phyloP scores from a whole-genome alignment of 306 rosid species.

The Begonia fuchsioides region DNA sequence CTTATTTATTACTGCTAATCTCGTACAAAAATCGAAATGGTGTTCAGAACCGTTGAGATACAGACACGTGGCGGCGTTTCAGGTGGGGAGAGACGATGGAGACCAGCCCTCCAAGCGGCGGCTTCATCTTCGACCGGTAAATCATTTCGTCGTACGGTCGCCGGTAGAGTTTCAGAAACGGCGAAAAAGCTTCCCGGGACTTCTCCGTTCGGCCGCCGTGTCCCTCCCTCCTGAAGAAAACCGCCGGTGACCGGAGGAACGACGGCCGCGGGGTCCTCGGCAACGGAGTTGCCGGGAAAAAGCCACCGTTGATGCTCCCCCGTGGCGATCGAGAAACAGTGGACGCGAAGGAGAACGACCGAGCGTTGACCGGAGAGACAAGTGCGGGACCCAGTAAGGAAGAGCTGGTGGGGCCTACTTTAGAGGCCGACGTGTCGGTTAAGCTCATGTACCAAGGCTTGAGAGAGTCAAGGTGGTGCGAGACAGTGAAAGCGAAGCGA shows the following conservation, averaged over 20 bases:
- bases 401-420: conserved; percentile 61
- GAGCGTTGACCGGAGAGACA: conserved; percentile 76
- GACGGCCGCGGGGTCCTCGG: conserved; percentile 55
- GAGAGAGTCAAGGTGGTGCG: conserved; percentile 71
- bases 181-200: conserved; percentile 51
- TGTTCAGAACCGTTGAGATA: conserved; percentile 74
- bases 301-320: conserved; percentile 23
- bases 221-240: conserved; percentile 52
- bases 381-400: conserved; percentile 48
- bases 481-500: conserved; percentile 85
- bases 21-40: neutral
- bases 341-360: conserved; percentile 87
- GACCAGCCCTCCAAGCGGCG: conserved; percentile 90
- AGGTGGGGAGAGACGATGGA: conserved; percentile 79
- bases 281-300: conserved; percentile 70
- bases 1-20: conserved; percentile 17
- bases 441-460: conserved; percentile 93
- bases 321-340: conserved; percentile 59
- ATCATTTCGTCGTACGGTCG: conserved; percentile 87
- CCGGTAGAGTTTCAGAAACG: conserved; percentile 59
- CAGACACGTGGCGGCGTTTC: conserved; percentile 72
- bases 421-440: conserved; percentile 67
- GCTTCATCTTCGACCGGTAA: conserved; percentile 89
- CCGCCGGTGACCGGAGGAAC: conserved; percentile 87
- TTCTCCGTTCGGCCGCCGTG: conserved; percentile 44